Evolutionary conservation across 441 rosid genomes (phyloP), one percentile per base, ranked within the genome.

Genomic region (Croton laevigatus): DNA sequence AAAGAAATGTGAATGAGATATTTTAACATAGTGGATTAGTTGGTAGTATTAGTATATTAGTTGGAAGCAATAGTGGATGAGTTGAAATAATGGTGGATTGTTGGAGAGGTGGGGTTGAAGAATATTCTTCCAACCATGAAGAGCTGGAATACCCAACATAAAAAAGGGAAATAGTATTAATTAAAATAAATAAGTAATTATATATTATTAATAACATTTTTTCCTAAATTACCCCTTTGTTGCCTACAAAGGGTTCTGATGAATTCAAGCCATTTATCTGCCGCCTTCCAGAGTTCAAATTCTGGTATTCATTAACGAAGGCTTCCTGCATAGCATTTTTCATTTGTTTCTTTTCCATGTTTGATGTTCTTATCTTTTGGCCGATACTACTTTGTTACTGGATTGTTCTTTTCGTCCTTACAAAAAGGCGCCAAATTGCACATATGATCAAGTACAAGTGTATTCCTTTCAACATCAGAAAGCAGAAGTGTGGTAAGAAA

Each of bases 371-470:
- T 3, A 97, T 93, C 72, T 93, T 93, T 78, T 93, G 97, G 98
- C 98, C 98, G 22, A 91, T 91, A 73, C 75, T 93, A 42, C 92
- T 93, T 57, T 91, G 92, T 80, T 93, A 93, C 83, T 93, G 98
- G 98, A 66, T 93, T 37, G 95, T 89, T 73, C 94, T 93, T 58
- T 89, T 89, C 74, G 78, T 84, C 81, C 93, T 91, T 54, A 93
- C 97, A 20, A 93, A 89, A 97, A 91, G 97, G 75, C 95, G 96
- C 70, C 98, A 91, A 65, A 89, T 93, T 59, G 79, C 96, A 13
- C 98, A 93, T 86, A 93, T 93, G 98, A 86, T 93, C 81, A 93
- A 93, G 73, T 88, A 87, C 94, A 91, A 89, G 70, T 93, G 91
- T 77, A 74, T 93, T 62, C 98, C 98, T 32, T 81, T 93, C 77